Evolutionary conservation across 2,329 filamentous ascomycete species (phyloP).

Genomic region (Ophioceras dolichostomum): DNA sequence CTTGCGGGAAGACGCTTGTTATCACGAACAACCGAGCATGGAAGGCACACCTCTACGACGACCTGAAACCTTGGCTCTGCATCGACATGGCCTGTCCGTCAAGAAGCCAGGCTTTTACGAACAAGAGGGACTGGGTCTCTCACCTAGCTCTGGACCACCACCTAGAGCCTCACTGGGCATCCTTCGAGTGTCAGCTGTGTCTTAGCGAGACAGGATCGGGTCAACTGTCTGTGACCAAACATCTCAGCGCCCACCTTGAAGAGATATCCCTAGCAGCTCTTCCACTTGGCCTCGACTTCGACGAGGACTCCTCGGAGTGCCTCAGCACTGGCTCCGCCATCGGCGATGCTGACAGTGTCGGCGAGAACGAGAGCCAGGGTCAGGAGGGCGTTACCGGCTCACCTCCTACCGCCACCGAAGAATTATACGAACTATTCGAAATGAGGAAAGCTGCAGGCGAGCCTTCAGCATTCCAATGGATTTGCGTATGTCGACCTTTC

Average conservation of each 20-base stretch:
- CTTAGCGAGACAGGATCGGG: not conserved
- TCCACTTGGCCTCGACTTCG: not conserved
- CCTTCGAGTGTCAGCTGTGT: slow-evolving; percentile 1
- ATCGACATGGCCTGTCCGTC: not conserved
- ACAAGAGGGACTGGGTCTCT: slow-evolving; percentile 1
- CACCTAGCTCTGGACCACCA: slow-evolving; percentile 2
- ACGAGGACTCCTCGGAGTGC: slow-evolving; percentile 1
- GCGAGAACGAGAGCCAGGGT: no score
- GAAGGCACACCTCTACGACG: slow-evolving; percentile 4
- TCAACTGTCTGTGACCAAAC: not conserved
- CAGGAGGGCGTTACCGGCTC: no score
- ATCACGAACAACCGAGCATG: not conserved
- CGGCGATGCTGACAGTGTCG: no score
- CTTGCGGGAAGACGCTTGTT: not conserved
- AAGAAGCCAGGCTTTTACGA: not conserved
- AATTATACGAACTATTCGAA: no score
- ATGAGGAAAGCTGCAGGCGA: no score
- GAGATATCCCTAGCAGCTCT: slow-evolving; percentile 1
- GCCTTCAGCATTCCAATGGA: no score
- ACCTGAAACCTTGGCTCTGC: slow-evolving; percentile 4
- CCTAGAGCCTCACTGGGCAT: slow-evolving; percentile 1
- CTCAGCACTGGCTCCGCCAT: no score
- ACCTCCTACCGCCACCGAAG: no score
- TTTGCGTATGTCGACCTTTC: no score
- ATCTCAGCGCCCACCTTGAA: slow-evolving; percentile 2